Evolutionary conservation across 306 rosid species (phyloP), one percentile per base, ranked within the genome.

Genomic region (barrel medic (Medicago truncatula)): DNA sequence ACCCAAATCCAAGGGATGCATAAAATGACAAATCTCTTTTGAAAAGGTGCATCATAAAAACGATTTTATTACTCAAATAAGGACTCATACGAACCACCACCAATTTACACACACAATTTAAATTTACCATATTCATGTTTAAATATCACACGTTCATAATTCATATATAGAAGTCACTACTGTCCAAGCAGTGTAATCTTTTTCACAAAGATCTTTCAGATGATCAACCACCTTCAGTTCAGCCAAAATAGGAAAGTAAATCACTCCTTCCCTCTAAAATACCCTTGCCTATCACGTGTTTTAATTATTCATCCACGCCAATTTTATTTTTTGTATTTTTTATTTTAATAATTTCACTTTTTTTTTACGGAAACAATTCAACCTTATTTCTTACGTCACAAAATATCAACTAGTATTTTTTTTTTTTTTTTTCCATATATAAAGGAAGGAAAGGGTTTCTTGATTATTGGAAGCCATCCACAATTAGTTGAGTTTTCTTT

Each of bases 241-340:
- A 34, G 6, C 38, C 38, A 34, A 34, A 34, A 34, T 34, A 34
- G 38, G 38, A 34, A 34, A 34, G 1, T 34, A 28, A 61, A 58
- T 43, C 81, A 0, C 87, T 39, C 75, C 15, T 59, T 44, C 16
- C 25, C 46, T 7, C 13, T 18, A 64, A 78, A 81, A 86, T 81
- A 83, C 84, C 87, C 85, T 88, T n/a, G 43, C 69, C 62, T 61
- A 82, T 89, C 97, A 92, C 97, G 93, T 89, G 96, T 87, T 67
- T 82, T 62, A 87, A 71, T 78, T 75, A 80, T 28, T 28, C 31
- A 18, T 40, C 25, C 15, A 25, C 38, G n/a, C 36, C 31, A 28
- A 28, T 28, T 28, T 9, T 56, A 8, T 67, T n/a, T n/a, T n/a
- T n/a, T 41, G 44, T 67, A 28, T 23, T 23, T 60, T 58, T 57